These are phyloP conservation scores for Periconia digitata DNA, from an alignment of 2,329 filamentous ascomycete species.

Conservation along the genomic window DNA sequence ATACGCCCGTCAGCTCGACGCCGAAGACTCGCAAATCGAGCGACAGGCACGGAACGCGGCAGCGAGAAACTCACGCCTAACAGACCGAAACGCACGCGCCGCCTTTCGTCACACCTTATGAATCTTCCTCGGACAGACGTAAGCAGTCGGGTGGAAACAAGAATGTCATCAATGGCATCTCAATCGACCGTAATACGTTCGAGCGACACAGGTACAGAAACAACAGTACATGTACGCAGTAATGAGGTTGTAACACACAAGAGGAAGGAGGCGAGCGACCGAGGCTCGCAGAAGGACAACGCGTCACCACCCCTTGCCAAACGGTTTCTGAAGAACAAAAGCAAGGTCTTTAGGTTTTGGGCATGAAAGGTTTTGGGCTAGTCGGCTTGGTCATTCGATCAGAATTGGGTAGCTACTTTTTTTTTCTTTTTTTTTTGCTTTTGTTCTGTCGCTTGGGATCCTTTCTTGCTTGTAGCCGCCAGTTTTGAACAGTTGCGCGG, in stretches of 20 bases:
- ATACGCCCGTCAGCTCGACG: conserved; percentile 25
- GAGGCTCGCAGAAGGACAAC: conserved; percentile 7
- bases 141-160: conserved; percentile 15
- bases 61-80: conserved; percentile 23
- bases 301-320: conserved; percentile 19
- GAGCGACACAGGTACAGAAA: conserved; percentile 12
- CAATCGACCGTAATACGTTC: conserved; percentile 18
- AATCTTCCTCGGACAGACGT: conserved; percentile 31
- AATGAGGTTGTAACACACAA: conserved; percentile 21
- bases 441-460: conserved; percentile 1
- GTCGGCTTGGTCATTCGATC: conserved; percentile 10
- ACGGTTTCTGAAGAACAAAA: conserved; percentile 38
- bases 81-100: conserved; percentile 30
- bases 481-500: too few species aligned
- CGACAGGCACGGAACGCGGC: conserved; percentile 21
- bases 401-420: conserved; percentile 2
- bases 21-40: conserved; percentile 30
- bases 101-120: conserved; percentile 35
- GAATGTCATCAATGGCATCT: conserved; percentile 22
- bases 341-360: conserved; percentile 42
- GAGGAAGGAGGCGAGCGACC: conserved; percentile 14
- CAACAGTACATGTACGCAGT: not conserved
- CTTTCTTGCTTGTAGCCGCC: not conserved
- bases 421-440: conserved; percentile 1
- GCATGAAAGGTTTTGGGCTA: conserved; percentile 11